These are phyloP conservation scores for Penicillium nucicola DNA, from an alignment of 495 filamentous ascomycete species.

Conservation along the genomic window DNA sequence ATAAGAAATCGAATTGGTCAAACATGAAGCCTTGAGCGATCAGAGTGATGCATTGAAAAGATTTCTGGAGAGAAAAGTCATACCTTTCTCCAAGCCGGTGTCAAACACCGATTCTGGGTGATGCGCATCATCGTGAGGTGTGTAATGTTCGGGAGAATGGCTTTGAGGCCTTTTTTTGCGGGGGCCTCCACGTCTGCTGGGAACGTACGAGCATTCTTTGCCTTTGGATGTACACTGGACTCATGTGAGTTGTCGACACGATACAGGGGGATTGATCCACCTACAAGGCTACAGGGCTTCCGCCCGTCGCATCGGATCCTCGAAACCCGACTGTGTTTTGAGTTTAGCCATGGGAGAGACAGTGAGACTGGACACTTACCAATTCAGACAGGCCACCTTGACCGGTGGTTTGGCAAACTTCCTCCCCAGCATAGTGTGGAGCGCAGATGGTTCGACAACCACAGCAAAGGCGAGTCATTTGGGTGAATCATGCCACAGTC, in stretches of 20 bases:
- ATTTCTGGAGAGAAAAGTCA: background rate
- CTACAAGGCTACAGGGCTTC: conserved; percentile 53
- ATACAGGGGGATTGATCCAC: conserved; percentile 15
- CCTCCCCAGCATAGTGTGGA: conserved; percentile 16
- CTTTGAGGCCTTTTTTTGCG: conserved; percentile 41
- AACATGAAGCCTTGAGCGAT: conserved; percentile 30
- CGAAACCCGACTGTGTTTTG: conserved; percentile 47
- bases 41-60: background rate
- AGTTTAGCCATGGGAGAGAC: background rate
- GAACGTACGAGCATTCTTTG: conserved; percentile 52
- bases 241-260: background rate
- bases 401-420: conserved; percentile 54
- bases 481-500: too few relatives aligned
- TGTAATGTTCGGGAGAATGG: conserved; percentile 19
- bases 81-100: conserved; percentile 33
- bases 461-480: too few relatives aligned
- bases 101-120: conserved; percentile 15
- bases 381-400: conserved; percentile 59
- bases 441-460: too few relatives aligned
- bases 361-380: conserved; percentile 36
- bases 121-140: conserved; percentile 18
- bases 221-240: conserved; percentile 49
- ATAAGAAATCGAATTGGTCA: conserved; percentile 29
- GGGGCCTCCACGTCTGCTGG: conserved; percentile 54
- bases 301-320: conserved; percentile 56